Evolutionary conservation across 208 protist genomes (phyloP).

Genomic region (Tritrichomonas foetus): DNA sequence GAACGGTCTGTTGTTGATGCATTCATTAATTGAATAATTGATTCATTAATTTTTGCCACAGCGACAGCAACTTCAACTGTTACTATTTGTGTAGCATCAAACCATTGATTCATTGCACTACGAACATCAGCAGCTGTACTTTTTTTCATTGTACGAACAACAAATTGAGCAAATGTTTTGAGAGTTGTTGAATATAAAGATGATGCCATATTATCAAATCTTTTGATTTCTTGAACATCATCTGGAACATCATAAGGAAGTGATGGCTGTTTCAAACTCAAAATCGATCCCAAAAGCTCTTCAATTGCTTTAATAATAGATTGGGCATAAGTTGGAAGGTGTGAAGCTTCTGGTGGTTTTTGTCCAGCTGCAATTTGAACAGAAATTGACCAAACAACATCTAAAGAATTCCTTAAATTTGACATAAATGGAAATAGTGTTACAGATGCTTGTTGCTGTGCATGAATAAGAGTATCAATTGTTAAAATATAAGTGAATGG

Average conservation of each 20-base stretch:
- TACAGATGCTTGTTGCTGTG: background rate
- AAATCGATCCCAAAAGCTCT: background rate
- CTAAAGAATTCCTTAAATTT: background rate
- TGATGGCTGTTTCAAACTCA: background rate
- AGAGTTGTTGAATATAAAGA: background rate
- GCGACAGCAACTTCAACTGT: background rate
- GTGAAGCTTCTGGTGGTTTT: background rate
- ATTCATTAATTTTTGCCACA: background rate
- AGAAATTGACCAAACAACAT: background rate
- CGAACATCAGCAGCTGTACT: background rate
- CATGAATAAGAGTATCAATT: background rate
- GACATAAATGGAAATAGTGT: background rate
- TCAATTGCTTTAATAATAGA: background rate
- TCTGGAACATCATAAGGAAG: background rate
- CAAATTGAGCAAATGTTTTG: background rate
- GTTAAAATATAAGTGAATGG: background rate
- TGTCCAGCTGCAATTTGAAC: background rate
- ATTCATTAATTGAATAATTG: background rate
- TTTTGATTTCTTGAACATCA: background rate
- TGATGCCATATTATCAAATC: background rate
- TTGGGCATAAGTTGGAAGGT: background rate
- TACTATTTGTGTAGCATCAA: constrained; percentile 6
- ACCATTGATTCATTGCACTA: background rate
- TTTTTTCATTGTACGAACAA: background rate
- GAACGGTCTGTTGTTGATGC: background rate